phyloP scores from a whole-genome alignment of 148 eudicot genomes.

The Oxyria digyna region DNA sequence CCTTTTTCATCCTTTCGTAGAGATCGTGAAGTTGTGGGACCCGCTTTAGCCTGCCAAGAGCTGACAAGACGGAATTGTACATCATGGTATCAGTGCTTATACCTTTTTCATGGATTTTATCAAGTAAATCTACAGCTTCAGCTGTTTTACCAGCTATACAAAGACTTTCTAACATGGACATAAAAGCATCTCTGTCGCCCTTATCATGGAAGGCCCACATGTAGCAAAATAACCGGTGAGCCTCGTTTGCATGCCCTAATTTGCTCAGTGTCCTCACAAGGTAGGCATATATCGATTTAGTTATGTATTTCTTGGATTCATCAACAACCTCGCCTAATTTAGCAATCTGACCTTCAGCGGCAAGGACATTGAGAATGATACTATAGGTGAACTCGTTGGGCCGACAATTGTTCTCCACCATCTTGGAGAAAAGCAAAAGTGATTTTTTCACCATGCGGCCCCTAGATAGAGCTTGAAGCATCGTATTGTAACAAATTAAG shows the following conservation, averaged over 20 bases:
- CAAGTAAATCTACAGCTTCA: slow-evolving; percentile 69
- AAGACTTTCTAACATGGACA: slow-evolving; percentile 78
- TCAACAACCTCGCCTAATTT: slow-evolving; percentile 64
- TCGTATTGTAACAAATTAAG: slow-evolving; percentile 69
- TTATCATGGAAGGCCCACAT: slow-evolving; percentile 79
- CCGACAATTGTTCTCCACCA: slow-evolving; percentile 68
- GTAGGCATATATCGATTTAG: slow-evolving; percentile 69
- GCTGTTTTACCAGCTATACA: slow-evolving; percentile 58
- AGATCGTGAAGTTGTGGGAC: slow-evolving; percentile 58
- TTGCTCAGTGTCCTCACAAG: slow-evolving; percentile 74
- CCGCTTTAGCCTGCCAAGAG: slow-evolving; percentile 74
- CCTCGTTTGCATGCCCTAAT: slow-evolving; percentile 84
- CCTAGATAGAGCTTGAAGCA: slow-evolving; percentile 60
- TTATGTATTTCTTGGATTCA: slow-evolving; percentile 65
- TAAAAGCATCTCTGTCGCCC: slow-evolving; percentile 85
- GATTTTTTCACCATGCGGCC: slow-evolving; percentile 60
- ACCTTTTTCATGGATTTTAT: slow-evolving; percentile 76
- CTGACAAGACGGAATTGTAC: slow-evolving; percentile 69
- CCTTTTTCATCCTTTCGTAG: slow-evolving; percentile 61
- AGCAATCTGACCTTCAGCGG: slow-evolving; percentile 66
- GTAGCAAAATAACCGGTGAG: slow-evolving; percentile 78
- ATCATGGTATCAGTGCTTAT: slow-evolving; percentile 49
- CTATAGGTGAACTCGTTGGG: slow-evolving; percentile 90
- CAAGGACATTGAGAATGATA: slow-evolving; percentile 55
- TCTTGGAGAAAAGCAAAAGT: slow-evolving; percentile 57